Percentiles rank a stretch among this genome's conserved stretches.
These are phyloP conservation scores for Artomyces pyxidatus DNA, from an alignment of 768 basidiomycete genomes.

Conservation along the genomic window DNA sequence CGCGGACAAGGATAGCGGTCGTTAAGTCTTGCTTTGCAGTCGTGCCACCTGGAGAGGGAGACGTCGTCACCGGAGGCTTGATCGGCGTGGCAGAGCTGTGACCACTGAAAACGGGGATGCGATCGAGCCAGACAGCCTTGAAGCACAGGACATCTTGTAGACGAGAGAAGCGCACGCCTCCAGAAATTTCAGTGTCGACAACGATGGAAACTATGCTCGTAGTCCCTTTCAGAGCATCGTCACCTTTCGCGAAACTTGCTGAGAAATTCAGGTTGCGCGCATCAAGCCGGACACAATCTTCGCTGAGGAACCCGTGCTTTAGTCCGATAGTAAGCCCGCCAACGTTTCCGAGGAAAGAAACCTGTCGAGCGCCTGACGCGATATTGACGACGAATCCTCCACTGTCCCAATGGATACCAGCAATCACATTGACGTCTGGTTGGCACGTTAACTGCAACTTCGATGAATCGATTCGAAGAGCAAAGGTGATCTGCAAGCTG, in stretches of 20 bases:
- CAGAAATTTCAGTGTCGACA: slow-evolving; percentile 80
- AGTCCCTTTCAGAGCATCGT: slow-evolving; percentile 26
- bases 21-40: slow-evolving; percentile 38
- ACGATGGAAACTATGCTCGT: slow-evolving; percentile 61
- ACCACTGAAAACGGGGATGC: slow-evolving; percentile 65
- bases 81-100: slow-evolving; percentile 16
- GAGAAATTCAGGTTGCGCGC: slow-evolving; percentile 80
- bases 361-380: slow-evolving; percentile 61
- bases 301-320: slow-evolving; percentile 79
- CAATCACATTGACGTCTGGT: slow-evolving; percentile 89
- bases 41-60: slow-evolving; percentile 11
- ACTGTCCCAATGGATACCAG: slow-evolving; percentile 86
- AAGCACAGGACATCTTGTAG: slow-evolving; percentile 90
- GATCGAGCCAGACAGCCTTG: slow-evolving; percentile 92
- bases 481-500: slow-evolving; percentile 71
- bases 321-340: slow-evolving; percentile 76
- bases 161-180: slow-evolving; percentile 73
- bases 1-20: slow-evolving; percentile 57
- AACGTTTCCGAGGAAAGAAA: slow-evolving; percentile 71
- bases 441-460: slow-evolving; percentile 80
- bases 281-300: slow-evolving; percentile 73
- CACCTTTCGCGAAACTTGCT: slow-evolving; percentile 53
- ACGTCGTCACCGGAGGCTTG: slow-evolving; percentile 4
- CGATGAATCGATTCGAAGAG: slow-evolving; percentile 87
- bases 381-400: slow-evolving; percentile 83